Conservation (phyloP, 2,329 filamentous ascomycete genomes). For the Clonostachys rosea region DNA sequence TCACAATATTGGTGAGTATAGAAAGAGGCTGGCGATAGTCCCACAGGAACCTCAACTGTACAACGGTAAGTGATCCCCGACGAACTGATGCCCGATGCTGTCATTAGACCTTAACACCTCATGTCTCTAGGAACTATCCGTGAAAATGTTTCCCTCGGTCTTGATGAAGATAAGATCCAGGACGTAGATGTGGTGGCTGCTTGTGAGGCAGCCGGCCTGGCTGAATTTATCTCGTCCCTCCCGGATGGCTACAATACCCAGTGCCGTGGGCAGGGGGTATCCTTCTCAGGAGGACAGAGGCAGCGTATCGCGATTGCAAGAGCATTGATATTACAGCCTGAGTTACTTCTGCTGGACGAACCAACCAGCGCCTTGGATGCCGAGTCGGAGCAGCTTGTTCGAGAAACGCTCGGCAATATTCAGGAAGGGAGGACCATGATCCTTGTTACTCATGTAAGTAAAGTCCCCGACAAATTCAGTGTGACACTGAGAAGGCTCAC, state of each 20-base stretch:
- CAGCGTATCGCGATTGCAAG: conserved; percentile 67
- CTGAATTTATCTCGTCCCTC: conserved; percentile 35
- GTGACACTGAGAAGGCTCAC: too few species aligned
- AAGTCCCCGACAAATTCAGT: too few species aligned
- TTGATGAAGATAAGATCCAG: conserved; percentile 20
- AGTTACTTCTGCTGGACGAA: conserved; percentile 90
- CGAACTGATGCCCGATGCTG: too few species aligned
- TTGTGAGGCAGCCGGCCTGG: conserved; percentile 42
- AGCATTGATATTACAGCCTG: conserved; percentile 70
- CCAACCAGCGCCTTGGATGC: conserved; percentile 46
- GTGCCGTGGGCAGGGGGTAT: conserved; percentile 57
- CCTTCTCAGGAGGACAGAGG: conserved; percentile 63
- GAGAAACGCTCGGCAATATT: conserved; percentile 58
- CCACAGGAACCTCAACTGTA: too few species aligned
- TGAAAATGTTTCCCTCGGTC: conserved; percentile 68
- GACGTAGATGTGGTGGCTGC: conserved; percentile 33
- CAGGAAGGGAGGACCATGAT: too few species aligned
- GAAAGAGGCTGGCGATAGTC: too few species aligned
- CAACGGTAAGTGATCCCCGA: too few species aligned
- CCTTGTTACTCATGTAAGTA: too few species aligned
- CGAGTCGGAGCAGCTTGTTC: conserved; percentile 91
- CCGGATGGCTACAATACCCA: conserved; percentile 48
- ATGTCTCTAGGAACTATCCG: conserved; percentile 79
- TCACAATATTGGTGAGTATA: too few species aligned
- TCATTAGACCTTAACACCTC: conserved; percentile 41